Percentiles rank a stretch among this genome's conserved stretches.
phyloP scores from a whole-genome alignment of 1,284 basidiomycete species.

The Exobasidium rhododendri region DNA sequence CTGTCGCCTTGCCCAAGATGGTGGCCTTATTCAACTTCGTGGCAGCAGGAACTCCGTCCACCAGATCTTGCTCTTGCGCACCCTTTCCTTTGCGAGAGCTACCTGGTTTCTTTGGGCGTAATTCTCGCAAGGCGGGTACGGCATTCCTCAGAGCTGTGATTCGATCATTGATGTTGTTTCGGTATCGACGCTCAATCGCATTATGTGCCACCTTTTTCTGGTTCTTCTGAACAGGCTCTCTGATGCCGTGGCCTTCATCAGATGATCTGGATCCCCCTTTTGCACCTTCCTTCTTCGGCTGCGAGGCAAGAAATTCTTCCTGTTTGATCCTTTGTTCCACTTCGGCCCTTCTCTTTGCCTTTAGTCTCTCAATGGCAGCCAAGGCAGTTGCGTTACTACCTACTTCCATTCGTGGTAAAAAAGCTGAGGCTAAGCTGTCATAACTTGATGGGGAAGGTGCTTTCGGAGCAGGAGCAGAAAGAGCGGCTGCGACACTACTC shows the following conservation, averaged over 20 bases:
- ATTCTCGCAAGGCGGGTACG: slow-evolving; percentile 68
- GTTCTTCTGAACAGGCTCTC: slow-evolving; percentile 2
- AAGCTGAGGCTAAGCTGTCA: slow-evolving; percentile 19
- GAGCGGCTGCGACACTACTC: background rate
- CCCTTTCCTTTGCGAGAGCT: slow-evolving; percentile 38
- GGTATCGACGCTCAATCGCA: slow-evolving; percentile 51
- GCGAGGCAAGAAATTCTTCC: slow-evolving; percentile 2
- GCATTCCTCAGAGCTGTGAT: slow-evolving; percentile 63
- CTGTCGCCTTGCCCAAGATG: slow-evolving; percentile 51
- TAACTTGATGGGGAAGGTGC: background rate
- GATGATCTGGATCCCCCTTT: background rate
- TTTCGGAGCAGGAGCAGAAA: background rate
- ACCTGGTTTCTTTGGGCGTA: slow-evolving; percentile 39
- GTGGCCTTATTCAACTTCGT: slow-evolving; percentile 55
- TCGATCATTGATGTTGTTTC: slow-evolving; percentile 54
- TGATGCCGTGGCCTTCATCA: background rate
- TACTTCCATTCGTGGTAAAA: slow-evolving; percentile 41
- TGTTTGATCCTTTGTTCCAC: background rate
- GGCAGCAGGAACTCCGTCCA: slow-evolving; percentile 52
- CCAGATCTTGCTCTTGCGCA: slow-evolving; percentile 41
- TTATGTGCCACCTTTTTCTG: slow-evolving; percentile 51
- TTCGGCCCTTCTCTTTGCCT: slow-evolving; percentile 14
- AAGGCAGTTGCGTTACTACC: slow-evolving; percentile 41
- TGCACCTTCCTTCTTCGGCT: slow-evolving; percentile 6
- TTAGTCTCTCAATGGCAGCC: slow-evolving; percentile 35